Base-by-base conservation (phyloP, 306 rosid genomes). In the Sicyos edulis region DNA sequence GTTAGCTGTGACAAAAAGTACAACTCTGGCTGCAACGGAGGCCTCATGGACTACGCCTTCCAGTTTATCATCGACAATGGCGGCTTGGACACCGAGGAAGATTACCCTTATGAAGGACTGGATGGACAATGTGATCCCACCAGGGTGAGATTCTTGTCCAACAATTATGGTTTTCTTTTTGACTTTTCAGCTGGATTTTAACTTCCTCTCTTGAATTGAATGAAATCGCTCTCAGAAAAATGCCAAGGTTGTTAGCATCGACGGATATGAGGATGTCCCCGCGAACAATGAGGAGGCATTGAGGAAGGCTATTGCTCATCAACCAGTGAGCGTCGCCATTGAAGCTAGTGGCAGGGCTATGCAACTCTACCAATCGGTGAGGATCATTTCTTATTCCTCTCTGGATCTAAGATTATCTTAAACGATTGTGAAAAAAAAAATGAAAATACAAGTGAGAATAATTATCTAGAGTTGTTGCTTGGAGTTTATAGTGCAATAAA, bases 11-110 rank as follows among this genome's bases (percentile, higher is more conserved):
- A 92, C 83, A 78, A 15, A 54, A 29, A 77, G 4, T 82, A 78
- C 80, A 83, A 92, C 63, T 59, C 87, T 1, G 98, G 98, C 4
- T 92, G 98, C 89, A 70, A 86, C 50, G 98, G 98, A 0, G 98
- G 98, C 13, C 87, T 87, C 56, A 84, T 92, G 96, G 96, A 90
- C 82, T 84, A 88, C 54, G 98, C 98, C 17, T 92, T 90, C 37
- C 80, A 87, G 32, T 92, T 92, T 88, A 92, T 92, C 76, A 77
- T 87, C 52, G 19, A 71, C 70, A 92, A 92, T 65, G 98, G 96
- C 68, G 98, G 98, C 79, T 75, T 92, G n/a, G 96, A 89, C 88
- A 47, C 91, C 0, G 96, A 92, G 7, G n/a, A 77, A 8, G 90
- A 92, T 77, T 92, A 92, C 79, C 98, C 98, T 71, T 92, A 92